These are phyloP conservation scores for Lachnum nothofagi DNA, from an alignment of 2,329 filamentous ascomycete species.

Conservation along the genomic window DNA sequence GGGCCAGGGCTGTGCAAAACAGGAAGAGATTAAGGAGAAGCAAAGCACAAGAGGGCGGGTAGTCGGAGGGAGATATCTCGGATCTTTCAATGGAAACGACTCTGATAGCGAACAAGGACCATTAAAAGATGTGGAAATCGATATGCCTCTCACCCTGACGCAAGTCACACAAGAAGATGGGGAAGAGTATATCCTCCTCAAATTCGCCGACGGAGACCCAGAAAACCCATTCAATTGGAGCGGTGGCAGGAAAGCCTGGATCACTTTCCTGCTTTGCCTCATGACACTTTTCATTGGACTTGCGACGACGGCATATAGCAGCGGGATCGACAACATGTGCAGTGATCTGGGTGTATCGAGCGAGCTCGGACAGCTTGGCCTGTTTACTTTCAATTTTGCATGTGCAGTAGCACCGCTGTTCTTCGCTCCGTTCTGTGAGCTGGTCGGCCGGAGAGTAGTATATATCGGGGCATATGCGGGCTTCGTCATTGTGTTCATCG, in stretches of 20 bases:
- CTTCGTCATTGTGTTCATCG: constrained; percentile 43
- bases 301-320: constrained; percentile 49
- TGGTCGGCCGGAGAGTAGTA: constrained; percentile 76
- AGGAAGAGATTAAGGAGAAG: constrained; percentile 16
- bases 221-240: constrained; percentile 51
- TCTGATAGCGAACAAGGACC: constrained; percentile 32
- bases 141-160: constrained; percentile 45
- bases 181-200: constrained; percentile 42
- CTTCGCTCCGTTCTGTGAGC: constrained; percentile 78
- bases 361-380: constrained; percentile 43
- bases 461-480: constrained; percentile 57
- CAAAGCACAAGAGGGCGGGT: constrained; percentile 32
- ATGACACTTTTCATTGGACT: constrained; percentile 52
- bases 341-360: constrained; percentile 39
- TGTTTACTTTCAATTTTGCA: constrained; percentile 74
- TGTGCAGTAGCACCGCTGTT: constrained; percentile 79
- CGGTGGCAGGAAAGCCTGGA: constrained; percentile 39
- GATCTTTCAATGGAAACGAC: constrained; percentile 33
- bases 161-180: constrained; percentile 39
- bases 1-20: constrained; percentile 13
- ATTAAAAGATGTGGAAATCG: constrained; percentile 41
- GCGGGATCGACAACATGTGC: constrained; percentile 43
- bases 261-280: constrained; percentile 43
- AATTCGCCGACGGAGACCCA: constrained; percentile 42
- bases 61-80: constrained; percentile 36